These are phyloP conservation scores for Talaromyces pinophilus DNA, from an alignment of 2,329 filamentous ascomycete genomes.

Conservation along the genomic window DNA sequence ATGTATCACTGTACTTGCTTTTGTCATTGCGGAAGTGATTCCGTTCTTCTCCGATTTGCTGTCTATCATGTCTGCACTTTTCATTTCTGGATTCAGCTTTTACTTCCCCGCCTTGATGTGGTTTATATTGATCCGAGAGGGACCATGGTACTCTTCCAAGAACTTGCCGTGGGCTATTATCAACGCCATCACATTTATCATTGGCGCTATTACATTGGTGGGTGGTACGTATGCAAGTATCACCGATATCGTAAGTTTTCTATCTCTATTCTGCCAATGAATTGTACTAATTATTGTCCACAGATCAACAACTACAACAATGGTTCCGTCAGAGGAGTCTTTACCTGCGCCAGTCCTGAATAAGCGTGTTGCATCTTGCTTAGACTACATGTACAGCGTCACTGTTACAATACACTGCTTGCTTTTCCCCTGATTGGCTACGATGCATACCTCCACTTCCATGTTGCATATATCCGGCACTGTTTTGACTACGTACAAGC, in stretches of 20 bases:
- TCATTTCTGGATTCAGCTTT: constrained; percentile 88
- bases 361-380: background rate
- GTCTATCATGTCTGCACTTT: constrained; percentile 60
- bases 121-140: constrained; percentile 35
- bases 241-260: constrained; percentile 37
- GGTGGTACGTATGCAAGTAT: constrained; percentile 73
- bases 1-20: constrained; percentile 72
- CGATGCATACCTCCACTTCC: background rate
- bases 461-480: constrained; percentile 1
- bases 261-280: background rate
- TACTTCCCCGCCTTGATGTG: constrained; percentile 57
- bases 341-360: constrained; percentile 15
- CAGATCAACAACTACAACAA: constrained; percentile 20
- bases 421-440: background rate
- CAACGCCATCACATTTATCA: constrained; percentile 68
- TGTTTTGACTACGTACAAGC: constrained; percentile 2
- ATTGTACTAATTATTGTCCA: background rate
- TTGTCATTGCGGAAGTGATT: constrained; percentile 81
- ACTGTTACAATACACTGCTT: background rate
- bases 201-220: constrained; percentile 72
- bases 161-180: constrained; percentile 58
- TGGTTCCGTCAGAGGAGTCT: constrained; percentile 17
- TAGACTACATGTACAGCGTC: background rate
- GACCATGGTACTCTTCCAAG: constrained; percentile 35
- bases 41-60: constrained; percentile 75